A percentile compares a stretch with the other conserved stretches of the same genome.
phyloP scores from a whole-genome alignment of 805 yeast species.

The Blastobotrys americana region DNA sequence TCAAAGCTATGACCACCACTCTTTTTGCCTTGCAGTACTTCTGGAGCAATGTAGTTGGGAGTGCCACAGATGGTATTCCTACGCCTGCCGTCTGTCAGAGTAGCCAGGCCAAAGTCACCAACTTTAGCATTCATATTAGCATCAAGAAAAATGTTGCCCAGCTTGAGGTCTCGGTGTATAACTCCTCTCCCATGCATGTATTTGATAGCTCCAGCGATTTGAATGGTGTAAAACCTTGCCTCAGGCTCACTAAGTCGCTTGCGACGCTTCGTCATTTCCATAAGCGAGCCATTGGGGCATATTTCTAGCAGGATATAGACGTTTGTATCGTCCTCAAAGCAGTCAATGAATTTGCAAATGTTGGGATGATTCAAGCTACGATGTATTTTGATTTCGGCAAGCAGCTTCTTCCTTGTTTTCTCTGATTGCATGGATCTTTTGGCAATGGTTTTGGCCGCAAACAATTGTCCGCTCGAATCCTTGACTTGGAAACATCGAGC shows the following conservation, averaged over 20 bases:
- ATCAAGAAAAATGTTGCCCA: constrained; percentile 93
- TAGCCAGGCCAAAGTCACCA: constrained; percentile 98
- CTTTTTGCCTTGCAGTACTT: constrained; percentile 76
- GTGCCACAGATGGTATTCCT: constrained; percentile 97
- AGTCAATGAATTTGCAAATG: constrained; percentile 87
- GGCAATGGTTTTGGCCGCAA: constrained; percentile 97
- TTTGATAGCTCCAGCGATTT: constrained; percentile 87
- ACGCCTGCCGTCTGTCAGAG: constrained; percentile 65
- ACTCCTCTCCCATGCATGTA: constrained; percentile 89
- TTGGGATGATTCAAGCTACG: constrained; percentile 82
- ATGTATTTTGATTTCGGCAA: constrained; percentile 93
- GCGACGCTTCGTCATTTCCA: constrained; percentile 84
- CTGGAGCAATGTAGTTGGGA: constrained; percentile 98
- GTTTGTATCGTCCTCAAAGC: constrained; percentile 93
- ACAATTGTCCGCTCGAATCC: constrained; percentile 65
- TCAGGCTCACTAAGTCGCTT: constrained; percentile 86
- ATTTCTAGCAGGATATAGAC: constrained; percentile 91
- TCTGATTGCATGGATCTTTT: constrained; percentile 87
- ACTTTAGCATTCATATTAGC: constrained; percentile 89
- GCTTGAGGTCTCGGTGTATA: constrained; percentile 90
- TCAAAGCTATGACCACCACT: constrained; percentile 85
- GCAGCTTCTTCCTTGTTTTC: constrained; percentile 68
- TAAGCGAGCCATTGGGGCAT: constrained; percentile 88
- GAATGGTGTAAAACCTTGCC: constrained; percentile 82
- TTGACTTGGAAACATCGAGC: constrained; percentile 97